Base-by-base conservation (phyloP, 306 rosid species). In the Chamaecrista fasciculata region DNA sequence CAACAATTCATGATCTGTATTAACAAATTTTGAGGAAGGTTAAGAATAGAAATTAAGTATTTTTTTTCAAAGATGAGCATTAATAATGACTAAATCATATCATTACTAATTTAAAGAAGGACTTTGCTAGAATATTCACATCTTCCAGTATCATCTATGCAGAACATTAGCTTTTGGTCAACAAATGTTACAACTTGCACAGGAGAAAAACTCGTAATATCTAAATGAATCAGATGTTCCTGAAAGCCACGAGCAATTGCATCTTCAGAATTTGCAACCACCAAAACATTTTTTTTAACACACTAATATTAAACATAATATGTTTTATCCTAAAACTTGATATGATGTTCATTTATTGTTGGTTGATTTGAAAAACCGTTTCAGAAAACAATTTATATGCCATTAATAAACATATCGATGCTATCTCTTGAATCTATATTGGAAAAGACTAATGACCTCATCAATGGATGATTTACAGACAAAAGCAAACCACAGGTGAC, bases 1-100 rank as follows among this genome's bases (percentile, higher is more conserved):
- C 77, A 89, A 77, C 61, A 92, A 82, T 72, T 86, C 87, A 53
- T 73, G 88, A 76, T 78, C 98, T 89, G 92, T 42, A 65, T 50
- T 73, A 79, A 31, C 44, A 37, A 71, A 67, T 61, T 61, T 29
- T 8, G 62, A 26, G 18, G 47, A 52, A 76, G 64, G 75, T 15
- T 33, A 62, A 15, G 34, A 60, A 61, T 36, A 76, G 21, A 57
- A 66, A 26, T 71, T 2, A 29, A 55, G 20, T 47, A 7, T 25
- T 64, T 51, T 60, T 29, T 44, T 24, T 49, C 33, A 21, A 47
- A 56, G 58, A 46, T 69, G 11, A 60, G 21, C 40, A 31, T 25
- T 36, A 25, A 40, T 77, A 31, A 26, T 69, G 47, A 70, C 36
- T 36, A n/a, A 64, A 36, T 37, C n/a, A 26, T 19, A 19, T 49